Percentiles rank a stretch among this genome's conserved stretches.
Evolutionary conservation across 345 rosid species (phyloP).

Genomic region (Gossypium arboreum): DNA sequence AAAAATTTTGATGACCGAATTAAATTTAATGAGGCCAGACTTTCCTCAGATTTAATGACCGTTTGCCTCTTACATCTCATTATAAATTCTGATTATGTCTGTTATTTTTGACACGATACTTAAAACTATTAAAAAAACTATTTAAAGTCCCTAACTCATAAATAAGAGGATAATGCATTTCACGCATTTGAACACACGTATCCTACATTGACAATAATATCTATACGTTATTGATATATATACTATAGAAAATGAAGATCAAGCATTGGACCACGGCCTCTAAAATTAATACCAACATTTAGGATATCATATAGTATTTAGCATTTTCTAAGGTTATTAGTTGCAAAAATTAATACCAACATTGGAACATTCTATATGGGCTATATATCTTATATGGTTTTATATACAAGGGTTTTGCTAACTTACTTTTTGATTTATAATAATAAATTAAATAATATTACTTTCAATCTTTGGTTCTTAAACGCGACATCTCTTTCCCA

Average conservation of each 20-base stretch:
- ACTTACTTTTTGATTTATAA: too few relatives aligned
- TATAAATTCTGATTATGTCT: too few relatives aligned
- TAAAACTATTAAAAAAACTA: too few relatives aligned
- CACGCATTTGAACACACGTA: too few relatives aligned
- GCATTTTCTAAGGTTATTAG: background rate
- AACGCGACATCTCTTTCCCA: background rate
- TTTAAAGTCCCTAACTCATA: fast-evolving
- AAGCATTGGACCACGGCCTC: background rate
- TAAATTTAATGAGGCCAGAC: too few relatives aligned
- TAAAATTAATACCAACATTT: background rate
- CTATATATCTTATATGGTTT: background rate
- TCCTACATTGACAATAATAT: too few relatives aligned
- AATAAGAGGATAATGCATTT: fast-evolving
- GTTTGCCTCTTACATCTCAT: too few relatives aligned
- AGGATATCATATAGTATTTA: background rate
- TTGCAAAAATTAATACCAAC: background rate
- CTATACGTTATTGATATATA: too few relatives aligned
- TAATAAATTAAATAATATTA: background rate
- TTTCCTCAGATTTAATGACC: too few relatives aligned
- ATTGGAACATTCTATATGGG: background rate
- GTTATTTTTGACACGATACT: too few relatives aligned
- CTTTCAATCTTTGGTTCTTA: background rate
- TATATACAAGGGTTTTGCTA: background rate
- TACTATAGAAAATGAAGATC: too few relatives aligned
- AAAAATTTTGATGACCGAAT: too few relatives aligned